phyloP scores from a whole-genome alignment of 371 early-diverging fungal species.

The Catenaria anguillulae region DNA sequence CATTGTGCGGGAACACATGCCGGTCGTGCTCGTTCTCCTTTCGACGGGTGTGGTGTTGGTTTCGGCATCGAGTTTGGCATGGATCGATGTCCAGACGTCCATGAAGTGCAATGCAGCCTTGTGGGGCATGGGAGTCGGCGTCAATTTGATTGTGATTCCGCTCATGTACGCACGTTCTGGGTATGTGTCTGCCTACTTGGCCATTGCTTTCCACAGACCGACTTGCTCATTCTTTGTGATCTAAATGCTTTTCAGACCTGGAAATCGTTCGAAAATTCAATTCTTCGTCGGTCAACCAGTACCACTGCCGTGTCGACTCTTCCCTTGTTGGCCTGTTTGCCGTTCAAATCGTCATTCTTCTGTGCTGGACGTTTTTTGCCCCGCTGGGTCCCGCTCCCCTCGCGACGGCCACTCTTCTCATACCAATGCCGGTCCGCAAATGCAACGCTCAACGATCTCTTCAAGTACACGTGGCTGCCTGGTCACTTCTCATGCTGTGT shows the following conservation, averaged over 20 bases:
- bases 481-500: neutral
- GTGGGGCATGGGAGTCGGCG: neutral
- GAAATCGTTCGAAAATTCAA: neutral
- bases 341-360: neutral
- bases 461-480: neutral
- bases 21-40: neutral
- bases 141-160: neutral
- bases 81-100: neutral
- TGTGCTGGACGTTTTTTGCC: neutral
- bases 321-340: neutral
- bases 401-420: neutral
- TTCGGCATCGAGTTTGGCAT: neutral
- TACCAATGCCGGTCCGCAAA: neutral
- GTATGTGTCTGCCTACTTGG: too few relatives aligned
- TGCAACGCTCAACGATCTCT: neutral
- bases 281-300: neutral
- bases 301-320: neutral
- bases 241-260: neutral
- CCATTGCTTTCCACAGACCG: too few relatives aligned
- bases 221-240: too few relatives aligned
- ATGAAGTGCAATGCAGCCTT: neutral
- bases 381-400: neutral
- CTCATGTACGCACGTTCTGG: too few relatives aligned
- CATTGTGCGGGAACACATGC: neutral
- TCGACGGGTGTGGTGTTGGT: neutral